These are phyloP conservation scores for Stipa capillata DNA, from an alignment of 176 grass and related monocot species.

Conservation along the genomic window DNA sequence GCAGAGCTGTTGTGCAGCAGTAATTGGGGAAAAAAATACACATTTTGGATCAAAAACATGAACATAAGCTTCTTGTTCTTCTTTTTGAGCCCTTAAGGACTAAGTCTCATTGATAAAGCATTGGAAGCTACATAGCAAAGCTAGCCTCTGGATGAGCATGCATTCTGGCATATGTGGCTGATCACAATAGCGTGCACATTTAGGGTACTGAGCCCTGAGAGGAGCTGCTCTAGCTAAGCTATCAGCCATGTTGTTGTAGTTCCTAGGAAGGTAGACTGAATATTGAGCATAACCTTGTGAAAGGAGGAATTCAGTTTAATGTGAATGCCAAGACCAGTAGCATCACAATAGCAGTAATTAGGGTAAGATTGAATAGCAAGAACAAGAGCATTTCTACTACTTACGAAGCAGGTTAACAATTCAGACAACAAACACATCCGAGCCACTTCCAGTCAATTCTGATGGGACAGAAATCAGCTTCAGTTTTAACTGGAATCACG, in stretches of 20 bases:
- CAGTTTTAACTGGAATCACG: neutral
- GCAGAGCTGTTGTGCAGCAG: neutral
- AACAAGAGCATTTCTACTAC: neutral
- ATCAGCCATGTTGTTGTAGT: too few species aligned
- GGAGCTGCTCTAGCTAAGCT: too few species aligned
- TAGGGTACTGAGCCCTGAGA: too few species aligned
- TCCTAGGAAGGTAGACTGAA: neutral
- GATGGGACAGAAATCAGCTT: neutral
- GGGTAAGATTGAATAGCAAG: neutral
- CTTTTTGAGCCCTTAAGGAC: too few species aligned
- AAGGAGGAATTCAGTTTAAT: neutral
- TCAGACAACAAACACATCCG: neutral
- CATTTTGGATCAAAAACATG: neutral
- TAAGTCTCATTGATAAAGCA: too few species aligned
- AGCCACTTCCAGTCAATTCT: neutral
- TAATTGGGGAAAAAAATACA: neutral
- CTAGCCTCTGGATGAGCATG: too few species aligned
- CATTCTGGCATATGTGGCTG: too few species aligned
- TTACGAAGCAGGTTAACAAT: too few species aligned
- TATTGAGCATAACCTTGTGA: neutral
- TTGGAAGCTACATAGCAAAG: too few species aligned
- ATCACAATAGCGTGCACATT: too few species aligned
- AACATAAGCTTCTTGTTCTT: too few species aligned
- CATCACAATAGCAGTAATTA: neutral
- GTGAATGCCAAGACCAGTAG: neutral